Conservation (phyloP, 345 rosid species). For the Eucalyptus decipiens region DNA sequence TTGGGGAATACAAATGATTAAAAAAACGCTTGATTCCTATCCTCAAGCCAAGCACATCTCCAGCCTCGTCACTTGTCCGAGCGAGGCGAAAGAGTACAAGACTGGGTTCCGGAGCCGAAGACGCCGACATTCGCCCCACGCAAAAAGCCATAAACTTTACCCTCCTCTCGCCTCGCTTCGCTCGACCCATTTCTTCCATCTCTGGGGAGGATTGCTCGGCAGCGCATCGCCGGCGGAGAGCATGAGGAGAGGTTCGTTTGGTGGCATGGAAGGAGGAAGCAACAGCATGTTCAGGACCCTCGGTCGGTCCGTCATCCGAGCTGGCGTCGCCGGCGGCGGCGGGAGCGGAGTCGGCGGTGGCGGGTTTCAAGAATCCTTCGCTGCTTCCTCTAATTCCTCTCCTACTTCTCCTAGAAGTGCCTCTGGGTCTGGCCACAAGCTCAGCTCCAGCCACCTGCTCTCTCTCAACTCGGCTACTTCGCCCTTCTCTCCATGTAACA, state of each 20-base stretch:
- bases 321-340: not conserved
- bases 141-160: not conserved
- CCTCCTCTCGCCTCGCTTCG: not conserved
- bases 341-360: not conserved
- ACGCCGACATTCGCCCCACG: not conserved
- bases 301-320: conserved; percentile 1
- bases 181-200: not conserved
- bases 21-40: not conserved
- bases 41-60: not conserved
- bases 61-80: not conserved
- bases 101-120: not conserved
- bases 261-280: conserved; percentile 49
- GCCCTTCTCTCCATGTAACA: conserved; percentile 7
- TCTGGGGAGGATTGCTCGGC: not conserved
- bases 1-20: not conserved
- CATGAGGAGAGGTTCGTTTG: conserved; percentile 9
- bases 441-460: conserved; percentile 2
- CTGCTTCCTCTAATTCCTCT: conserved; percentile 20
- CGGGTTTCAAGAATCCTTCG: conserved; percentile 38
- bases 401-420: conserved; percentile 15
- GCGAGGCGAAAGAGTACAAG: not conserved
- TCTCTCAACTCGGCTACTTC: conserved; percentile 19
- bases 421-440: conserved; percentile 12
- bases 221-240: not conserved
- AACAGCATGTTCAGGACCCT: not conserved